phyloP scores from a whole-genome alignment of 1,139 yeast species.

The Geotrichum reessii region DNA sequence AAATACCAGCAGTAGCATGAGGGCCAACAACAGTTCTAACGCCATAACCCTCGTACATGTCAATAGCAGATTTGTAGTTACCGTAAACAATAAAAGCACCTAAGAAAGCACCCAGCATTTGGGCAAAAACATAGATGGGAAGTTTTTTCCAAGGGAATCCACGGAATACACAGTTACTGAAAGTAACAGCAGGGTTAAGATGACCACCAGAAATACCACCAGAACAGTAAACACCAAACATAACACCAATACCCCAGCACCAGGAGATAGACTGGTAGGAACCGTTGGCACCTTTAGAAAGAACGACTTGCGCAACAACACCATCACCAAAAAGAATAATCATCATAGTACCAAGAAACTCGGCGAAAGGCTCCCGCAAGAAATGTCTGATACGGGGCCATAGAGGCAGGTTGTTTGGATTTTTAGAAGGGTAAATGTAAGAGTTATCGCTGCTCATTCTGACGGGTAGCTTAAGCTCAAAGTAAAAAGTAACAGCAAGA shows the following conservation, averaged over 20 bases:
- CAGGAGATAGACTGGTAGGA: slow-evolving; percentile 41
- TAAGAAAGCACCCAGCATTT: slow-evolving; percentile 30
- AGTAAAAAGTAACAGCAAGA: no score
- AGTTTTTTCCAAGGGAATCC: slow-evolving; percentile 33
- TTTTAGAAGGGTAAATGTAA: slow-evolving; percentile 12
- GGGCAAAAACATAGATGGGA: slow-evolving; percentile 30
- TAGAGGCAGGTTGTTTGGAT: slow-evolving; percentile 14
- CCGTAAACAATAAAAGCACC: slow-evolving; percentile 33
- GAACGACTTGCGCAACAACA: slow-evolving; percentile 42
- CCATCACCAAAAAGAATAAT: slow-evolving; percentile 45
- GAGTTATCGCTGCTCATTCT: background rate
- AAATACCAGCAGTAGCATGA: slow-evolving; percentile 39
- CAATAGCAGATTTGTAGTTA: slow-evolving; percentile 30
- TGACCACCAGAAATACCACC: slow-evolving; percentile 36
- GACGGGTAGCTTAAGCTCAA: background rate
- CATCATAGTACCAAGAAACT: slow-evolving; percentile 45
- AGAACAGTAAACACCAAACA: slow-evolving; percentile 39
- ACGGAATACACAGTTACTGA: slow-evolving; percentile 31
- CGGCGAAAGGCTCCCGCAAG: slow-evolving; percentile 38
- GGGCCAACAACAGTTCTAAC: slow-evolving; percentile 29
- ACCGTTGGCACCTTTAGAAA: slow-evolving; percentile 39
- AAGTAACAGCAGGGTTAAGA: slow-evolving; percentile 34
- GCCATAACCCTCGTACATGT: slow-evolving; percentile 30
- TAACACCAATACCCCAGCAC: slow-evolving; percentile 50
- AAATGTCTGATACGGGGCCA: slow-evolving; percentile 27